phyloP scores from a whole-genome alignment of 192 early-diverging fungal species.

The Chytriomyces confervae region DNA sequence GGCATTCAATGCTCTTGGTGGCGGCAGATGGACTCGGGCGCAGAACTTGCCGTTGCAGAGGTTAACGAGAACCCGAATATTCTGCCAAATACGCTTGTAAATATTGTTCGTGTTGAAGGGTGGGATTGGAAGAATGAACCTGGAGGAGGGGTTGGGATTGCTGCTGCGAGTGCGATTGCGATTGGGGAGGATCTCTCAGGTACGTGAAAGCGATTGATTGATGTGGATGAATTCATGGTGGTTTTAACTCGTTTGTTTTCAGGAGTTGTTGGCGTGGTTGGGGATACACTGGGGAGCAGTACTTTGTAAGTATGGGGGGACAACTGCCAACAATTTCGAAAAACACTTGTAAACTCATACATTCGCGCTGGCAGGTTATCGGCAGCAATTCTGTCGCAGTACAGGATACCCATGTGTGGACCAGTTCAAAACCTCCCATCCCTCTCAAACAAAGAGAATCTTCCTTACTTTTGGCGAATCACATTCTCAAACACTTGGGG shows the following conservation, averaged over 20 bases:
- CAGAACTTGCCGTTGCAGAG: background rate
- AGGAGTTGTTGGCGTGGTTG: slow-evolving; percentile 7
- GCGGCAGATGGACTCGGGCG: background rate
- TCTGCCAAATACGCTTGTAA: slow-evolving; percentile 6
- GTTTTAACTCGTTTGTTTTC: background rate
- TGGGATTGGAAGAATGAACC: background rate
- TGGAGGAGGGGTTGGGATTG: background rate
- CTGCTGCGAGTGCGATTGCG: background rate
- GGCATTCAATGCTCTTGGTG: background rate
- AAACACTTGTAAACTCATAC: too few relatives aligned
- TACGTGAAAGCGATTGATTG: background rate
- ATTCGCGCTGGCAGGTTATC: background rate
- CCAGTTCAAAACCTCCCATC: background rate
- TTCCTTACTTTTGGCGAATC: slow-evolving; percentile 1
- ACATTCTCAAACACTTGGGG: slow-evolving; percentile 1
- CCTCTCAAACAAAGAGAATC: slow-evolving; percentile 5
- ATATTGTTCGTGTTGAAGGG: slow-evolving; percentile 1
- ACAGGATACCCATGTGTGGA: slow-evolving; percentile 9
- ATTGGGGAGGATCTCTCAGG: background rate
- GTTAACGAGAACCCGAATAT: slow-evolving; percentile 12
- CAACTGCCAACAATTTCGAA: too few relatives aligned
- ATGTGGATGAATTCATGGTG: background rate
- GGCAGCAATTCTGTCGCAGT: background rate
- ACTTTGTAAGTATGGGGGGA: background rate
- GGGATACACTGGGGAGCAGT: background rate